A percentile compares a stretch with the other conserved stretches of the same genome.
phyloP scores from a whole-genome alignment of 2,329 filamentous ascomycete genomes.

The Pseudogymnoascus sp. region DNA sequence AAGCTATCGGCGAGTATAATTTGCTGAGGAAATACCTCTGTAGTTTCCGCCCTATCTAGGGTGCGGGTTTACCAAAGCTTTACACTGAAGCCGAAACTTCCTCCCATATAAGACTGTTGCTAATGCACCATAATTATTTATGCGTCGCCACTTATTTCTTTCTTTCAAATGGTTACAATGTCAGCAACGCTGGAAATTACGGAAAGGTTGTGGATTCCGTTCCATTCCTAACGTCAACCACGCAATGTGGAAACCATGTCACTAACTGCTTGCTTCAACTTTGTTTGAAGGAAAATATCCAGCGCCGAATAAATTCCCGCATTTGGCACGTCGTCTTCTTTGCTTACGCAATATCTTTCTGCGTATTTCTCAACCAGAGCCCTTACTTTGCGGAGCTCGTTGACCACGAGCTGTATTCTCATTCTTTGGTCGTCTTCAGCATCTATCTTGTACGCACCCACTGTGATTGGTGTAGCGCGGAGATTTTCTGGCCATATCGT shows the following conservation, averaged over 20 bases:
- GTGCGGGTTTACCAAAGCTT: background rate
- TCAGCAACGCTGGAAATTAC: background rate
- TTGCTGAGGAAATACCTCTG: background rate
- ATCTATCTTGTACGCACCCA: background rate
- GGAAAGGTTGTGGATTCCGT: background rate
- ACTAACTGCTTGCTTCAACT: background rate
- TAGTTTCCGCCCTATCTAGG: background rate
- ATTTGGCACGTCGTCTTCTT: background rate
- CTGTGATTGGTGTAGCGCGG: background rate
- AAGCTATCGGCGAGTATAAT: background rate
- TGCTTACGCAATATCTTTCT: background rate
- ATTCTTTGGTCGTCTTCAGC: background rate
- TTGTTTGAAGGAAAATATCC: background rate
- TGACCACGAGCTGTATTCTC: background rate
- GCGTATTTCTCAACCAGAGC: background rate
- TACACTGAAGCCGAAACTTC: background rate
- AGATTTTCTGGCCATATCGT: background rate
- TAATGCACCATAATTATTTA: background rate
- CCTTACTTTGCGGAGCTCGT: constrained; percentile 5
- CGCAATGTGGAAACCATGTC: background rate
- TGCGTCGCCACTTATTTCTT: background rate
- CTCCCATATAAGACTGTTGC: background rate
- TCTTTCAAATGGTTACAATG: background rate
- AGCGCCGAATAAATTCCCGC: background rate
- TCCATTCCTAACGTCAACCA: background rate